phyloP scores from a whole-genome alignment of 176 grass and related monocot genomes.

The barley (Hordeum vulgare) region MorexV3_pseudomolecules_assembly NC_058520.1:162047594-162048093 shows the following conservation, averaged over 20 bases:
- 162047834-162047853: constrained; percentile 46
- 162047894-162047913: constrained; percentile 63
- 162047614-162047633: constrained; percentile 45
- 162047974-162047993: constrained; percentile 80
- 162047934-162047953: constrained; percentile 79
- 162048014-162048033: constrained; percentile 65
- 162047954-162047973: constrained; percentile 66
- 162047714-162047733: constrained; percentile 61
- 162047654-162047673: constrained; percentile 38
- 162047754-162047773: constrained; percentile 35
- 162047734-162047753: constrained; percentile 35
- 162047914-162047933: constrained; percentile 51
- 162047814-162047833: constrained; percentile 50
- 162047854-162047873: constrained; percentile 37
- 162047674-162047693: constrained; percentile 44
- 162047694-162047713: constrained; percentile 29
- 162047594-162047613: constrained; percentile 52
- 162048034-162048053: constrained; percentile 29
- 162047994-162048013: constrained; percentile 40
- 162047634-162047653: constrained; percentile 31
- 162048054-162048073: constrained; percentile 27
- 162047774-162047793: constrained; percentile 40
- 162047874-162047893: constrained; percentile 44
- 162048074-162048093: constrained; percentile 26
- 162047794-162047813: constrained; percentile 57